Conservation (phyloP, 2,329 filamentous ascomycete genomes). For the Alternaria alternata region DNA sequence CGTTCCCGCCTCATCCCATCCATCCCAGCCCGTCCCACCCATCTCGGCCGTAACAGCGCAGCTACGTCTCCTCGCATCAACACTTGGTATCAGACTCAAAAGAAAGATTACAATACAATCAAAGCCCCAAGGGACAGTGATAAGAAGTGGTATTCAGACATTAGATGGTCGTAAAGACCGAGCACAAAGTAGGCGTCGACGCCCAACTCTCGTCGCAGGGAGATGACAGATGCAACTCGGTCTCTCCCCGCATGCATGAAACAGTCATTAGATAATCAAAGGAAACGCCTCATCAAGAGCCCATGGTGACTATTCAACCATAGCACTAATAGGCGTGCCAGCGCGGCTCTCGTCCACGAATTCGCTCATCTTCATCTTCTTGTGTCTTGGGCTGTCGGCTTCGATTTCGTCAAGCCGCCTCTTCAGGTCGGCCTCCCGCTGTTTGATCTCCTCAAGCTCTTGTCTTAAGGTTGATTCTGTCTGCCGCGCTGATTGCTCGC, state of each 20-base stretch:
- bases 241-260: constrained; percentile 15
- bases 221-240: constrained; percentile 12
- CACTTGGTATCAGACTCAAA: constrained; percentile 35
- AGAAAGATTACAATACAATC: constrained; percentile 39
- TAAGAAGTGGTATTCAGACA: constrained; percentile 46
- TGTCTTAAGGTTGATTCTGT: constrained; percentile 64
- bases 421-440: constrained; percentile 82
- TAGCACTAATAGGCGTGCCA: constrained; percentile 43
- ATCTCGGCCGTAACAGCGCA: constrained; percentile 6
- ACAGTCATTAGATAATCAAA: constrained; percentile 22
- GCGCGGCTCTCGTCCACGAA: constrained; percentile 57
- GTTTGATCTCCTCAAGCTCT: constrained; percentile 76
- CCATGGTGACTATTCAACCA: constrained; percentile 36
- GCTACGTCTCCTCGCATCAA: constrained; percentile 12
- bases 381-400: constrained; percentile 59
- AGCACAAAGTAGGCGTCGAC: constrained; percentile 35
- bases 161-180: constrained; percentile 44
- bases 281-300: constrained; percentile 8
- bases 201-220: constrained; percentile 19
- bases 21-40: constrained; percentile 3
- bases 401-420: constrained; percentile 75
- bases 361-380: constrained; percentile 66
- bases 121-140: constrained; percentile 6
- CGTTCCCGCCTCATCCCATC: constrained; percentile 5
- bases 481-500: constrained; percentile 71